These are phyloP conservation scores for Candida ponderosae DNA, from an alignment of 805 yeast species.

Conservation along the genomic window DNA sequence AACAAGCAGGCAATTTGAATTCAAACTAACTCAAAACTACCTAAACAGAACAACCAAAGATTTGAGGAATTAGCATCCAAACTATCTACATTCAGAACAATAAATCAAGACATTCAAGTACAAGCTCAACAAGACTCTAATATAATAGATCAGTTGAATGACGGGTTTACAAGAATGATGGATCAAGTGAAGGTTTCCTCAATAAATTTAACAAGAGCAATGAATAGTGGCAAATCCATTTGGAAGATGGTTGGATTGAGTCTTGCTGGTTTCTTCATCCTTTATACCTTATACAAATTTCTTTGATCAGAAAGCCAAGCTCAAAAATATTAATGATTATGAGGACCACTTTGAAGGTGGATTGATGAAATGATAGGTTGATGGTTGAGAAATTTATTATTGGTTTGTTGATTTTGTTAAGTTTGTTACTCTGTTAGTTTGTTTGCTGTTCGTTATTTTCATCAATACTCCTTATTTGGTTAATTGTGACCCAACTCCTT, in stretches of 20 bases:
- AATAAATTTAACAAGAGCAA: constrained; percentile 43
- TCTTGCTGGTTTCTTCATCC: constrained; percentile 42
- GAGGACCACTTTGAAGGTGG: too few relatives aligned
- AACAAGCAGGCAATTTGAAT: not conserved
- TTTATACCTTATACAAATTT: constrained; percentile 48
- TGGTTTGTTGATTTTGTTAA: too few relatives aligned
- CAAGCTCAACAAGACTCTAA: constrained; percentile 52
- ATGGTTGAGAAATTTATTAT: too few relatives aligned
- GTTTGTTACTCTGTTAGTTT: too few relatives aligned
- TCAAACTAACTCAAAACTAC: not conserved
- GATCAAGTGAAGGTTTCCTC: constrained; percentile 46
- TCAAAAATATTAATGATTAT: too few relatives aligned
- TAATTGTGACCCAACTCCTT: too few relatives aligned
- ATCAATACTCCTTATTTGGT: too few relatives aligned
- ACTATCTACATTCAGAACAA: constrained; percentile 52
- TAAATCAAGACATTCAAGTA: constrained; percentile 60
- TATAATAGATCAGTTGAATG: constrained; percentile 33
- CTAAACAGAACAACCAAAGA: constrained; percentile 47
- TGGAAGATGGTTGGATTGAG: constrained; percentile 55
- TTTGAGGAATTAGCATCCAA: constrained; percentile 59
- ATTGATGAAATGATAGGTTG: too few relatives aligned
- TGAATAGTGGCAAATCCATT: constrained; percentile 50
- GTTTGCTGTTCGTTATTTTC: too few relatives aligned
- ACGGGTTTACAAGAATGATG: constrained; percentile 42
- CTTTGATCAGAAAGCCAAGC: too few relatives aligned